Base-by-base conservation (phyloP, 768 basidiomycete genomes). In the Pisolithus microcarpus region DNA sequence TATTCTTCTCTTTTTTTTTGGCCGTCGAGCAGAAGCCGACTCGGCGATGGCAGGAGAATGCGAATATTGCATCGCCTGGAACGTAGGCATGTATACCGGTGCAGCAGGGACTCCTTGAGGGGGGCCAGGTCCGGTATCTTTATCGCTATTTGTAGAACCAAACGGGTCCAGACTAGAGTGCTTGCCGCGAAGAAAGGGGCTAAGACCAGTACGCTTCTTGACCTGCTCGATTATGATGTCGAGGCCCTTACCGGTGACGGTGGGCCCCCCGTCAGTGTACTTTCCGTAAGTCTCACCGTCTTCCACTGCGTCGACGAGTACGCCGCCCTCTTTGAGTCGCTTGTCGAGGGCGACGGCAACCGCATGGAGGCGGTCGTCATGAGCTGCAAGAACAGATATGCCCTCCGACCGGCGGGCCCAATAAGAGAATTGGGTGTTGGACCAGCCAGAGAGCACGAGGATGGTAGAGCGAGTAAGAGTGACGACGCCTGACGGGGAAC, bases 351-450 rank as follows among this genome's bases (percentile, higher is more conserved):
- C 73, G 23, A 65, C 48, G 23, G 70, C 70, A 38, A 78, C 72
- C 23, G 70, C 62, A 21, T 60, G 67, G 38, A 76, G 64, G 38
- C 70, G 70, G 37, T 63, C 61, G 54, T 76, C 75, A 42, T 72
- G 67, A 37, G 64, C 54, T 16, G 70, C 65, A 28, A 76, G 67
- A 37, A 78, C 75, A 45, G 75, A 75, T 42, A 76, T 70, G 26
- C 73, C 75, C 59, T 78, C 76, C 5, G 70, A 63, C 28, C 75
- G 74, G 47, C 75, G 74, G n/a, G 75, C 73, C 76, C 75, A 76
- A 52, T 78, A 78, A 43, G 75, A 77, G 46, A 76, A 76, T 51
- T 78, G 76, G 8, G 75, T 77, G 46, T 78, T 76, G 18, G 76
- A 78, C 75, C 75, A 78, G 52, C 75, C 75, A 5, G 75, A 75